Evolutionary conservation across 208 protist genomes (phyloP).

Genomic region (Trypanosoma caninum): DNA sequence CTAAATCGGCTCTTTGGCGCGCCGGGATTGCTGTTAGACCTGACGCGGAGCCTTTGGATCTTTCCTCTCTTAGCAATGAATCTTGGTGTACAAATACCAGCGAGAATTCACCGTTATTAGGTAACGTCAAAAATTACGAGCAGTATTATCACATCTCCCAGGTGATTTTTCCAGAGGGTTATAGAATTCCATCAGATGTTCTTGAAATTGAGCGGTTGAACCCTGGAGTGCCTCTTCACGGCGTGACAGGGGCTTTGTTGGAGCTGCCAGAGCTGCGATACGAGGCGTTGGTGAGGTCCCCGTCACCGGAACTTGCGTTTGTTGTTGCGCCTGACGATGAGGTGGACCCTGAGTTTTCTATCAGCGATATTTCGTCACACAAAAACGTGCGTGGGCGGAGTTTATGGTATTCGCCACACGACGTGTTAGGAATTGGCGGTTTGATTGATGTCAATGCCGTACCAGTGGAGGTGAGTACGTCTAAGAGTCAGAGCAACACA

Average conservation of each 20-base stretch:
- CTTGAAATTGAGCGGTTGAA: constrained; percentile 36
- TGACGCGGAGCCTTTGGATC: constrained; percentile 24
- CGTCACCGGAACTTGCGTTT: constrained; percentile 9
- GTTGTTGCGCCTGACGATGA: constrained; percentile 6
- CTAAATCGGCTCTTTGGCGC: constrained; percentile 11
- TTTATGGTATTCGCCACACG: constrained; percentile 66
- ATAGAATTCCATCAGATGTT: constrained; percentile 36
- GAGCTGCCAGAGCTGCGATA: constrained; percentile 24
- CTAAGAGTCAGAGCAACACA: not conserved
- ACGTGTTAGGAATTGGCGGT: constrained; percentile 55
- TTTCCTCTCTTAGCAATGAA: not conserved
- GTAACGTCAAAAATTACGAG: not conserved
- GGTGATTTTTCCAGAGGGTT: constrained; percentile 40
- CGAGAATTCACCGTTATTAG: not conserved
- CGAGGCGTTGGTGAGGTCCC: constrained; percentile 26
- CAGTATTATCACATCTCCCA: constrained; percentile 84
- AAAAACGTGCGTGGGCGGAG: constrained; percentile 20
- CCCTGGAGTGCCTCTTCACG: constrained; percentile 48
- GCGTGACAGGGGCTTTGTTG: constrained; percentile 41
- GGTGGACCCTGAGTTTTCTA: not conserved
- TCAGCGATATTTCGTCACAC: constrained; percentile 17
- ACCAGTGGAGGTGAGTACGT: constrained; percentile 41
- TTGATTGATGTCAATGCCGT: constrained; percentile 75
- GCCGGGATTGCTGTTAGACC: constrained; percentile 27
- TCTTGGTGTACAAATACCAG: not conserved